Conservation (phyloP, 768 basidiomycete genomes). For the Leccinum ochraceum region DNA sequence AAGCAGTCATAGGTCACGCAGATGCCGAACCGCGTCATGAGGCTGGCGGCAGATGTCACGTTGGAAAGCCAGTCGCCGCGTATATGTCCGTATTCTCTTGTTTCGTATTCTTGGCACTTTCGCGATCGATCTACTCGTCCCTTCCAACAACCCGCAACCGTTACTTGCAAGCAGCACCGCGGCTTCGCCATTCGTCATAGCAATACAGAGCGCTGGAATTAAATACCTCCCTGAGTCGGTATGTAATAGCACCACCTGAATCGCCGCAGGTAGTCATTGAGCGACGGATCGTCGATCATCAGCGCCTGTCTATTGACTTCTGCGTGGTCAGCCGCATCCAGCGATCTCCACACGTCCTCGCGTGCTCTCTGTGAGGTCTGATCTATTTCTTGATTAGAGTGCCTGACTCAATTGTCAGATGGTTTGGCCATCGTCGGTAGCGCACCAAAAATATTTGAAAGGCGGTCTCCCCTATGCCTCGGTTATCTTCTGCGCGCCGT, state of each 20-base stretch:
- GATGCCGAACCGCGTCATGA: too few relatives aligned
- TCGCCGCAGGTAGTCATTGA: neutral
- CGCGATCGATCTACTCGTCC: constrained; percentile 85
- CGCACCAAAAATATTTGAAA: constrained; percentile 78
- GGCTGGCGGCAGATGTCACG: too few relatives aligned
- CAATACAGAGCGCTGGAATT: too few relatives aligned
- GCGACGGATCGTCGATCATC: constrained; percentile 61
- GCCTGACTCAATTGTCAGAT: constrained; percentile 1
- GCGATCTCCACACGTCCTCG: constrained; percentile 88
- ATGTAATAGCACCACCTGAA: constrained; percentile 26
- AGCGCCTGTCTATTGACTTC: constrained; percentile 74
- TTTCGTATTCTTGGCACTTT: constrained; percentile 72
- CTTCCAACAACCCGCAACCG: too few relatives aligned
- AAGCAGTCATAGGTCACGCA: constrained; percentile 76
- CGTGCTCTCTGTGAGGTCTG: constrained; percentile 71
- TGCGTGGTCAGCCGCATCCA: constrained; percentile 90
- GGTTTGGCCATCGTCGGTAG: constrained; percentile 36
- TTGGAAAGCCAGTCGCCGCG: constrained; percentile 17
- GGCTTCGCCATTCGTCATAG: too few relatives aligned
- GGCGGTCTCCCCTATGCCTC: constrained; percentile 74
- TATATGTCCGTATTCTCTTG: constrained; percentile 77
- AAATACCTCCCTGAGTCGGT: constrained; percentile 26
- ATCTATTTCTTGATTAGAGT: neutral
- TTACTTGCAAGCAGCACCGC: too few relatives aligned
- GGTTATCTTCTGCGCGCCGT: constrained; percentile 67